These are phyloP conservation scores for Vitis labrusca DNA, from an alignment of 164 flowering plant species.

Conservation along the genomic window DNA sequence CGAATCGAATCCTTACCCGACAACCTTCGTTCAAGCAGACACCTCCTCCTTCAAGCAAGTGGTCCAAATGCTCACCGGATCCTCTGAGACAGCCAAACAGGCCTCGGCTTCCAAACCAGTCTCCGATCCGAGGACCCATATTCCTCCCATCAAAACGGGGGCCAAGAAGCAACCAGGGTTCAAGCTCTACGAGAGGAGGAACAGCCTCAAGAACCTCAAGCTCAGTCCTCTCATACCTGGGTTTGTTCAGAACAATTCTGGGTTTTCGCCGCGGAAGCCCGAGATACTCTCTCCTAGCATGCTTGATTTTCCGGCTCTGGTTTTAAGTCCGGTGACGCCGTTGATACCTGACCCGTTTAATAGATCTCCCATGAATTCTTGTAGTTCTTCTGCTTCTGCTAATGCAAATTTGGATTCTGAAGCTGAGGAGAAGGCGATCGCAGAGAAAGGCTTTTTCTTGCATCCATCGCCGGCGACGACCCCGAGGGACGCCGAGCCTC, in stretches of 20 bases:
- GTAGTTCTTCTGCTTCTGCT: not conserved
- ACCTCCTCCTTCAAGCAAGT: constrained; percentile 72
- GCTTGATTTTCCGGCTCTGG: constrained; percentile 63
- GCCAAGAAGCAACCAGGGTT: constrained; percentile 41
- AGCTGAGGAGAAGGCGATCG: constrained; percentile 59
- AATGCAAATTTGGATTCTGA: constrained; percentile 16
- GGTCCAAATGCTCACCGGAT: constrained; percentile 76
- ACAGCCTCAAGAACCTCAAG: constrained; percentile 51
- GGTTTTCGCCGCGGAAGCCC: constrained; percentile 45
- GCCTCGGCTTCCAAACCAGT: constrained; percentile 16
- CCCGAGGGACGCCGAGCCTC: constrained; percentile 58
- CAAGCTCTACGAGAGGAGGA: constrained; percentile 70
- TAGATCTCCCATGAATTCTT: constrained; percentile 23
- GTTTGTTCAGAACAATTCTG: constrained; percentile 18
- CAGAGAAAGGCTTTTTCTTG: constrained; percentile 55
- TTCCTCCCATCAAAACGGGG: constrained; percentile 50
- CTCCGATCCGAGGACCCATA: constrained; percentile 22
- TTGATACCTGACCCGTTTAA: constrained; percentile 63
- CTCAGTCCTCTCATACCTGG: constrained; percentile 55
- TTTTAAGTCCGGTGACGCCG: constrained; percentile 71
- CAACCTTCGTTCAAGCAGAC: constrained; percentile 79
- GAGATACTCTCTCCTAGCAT: constrained; percentile 64
- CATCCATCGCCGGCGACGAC: constrained; percentile 64
- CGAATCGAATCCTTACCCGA: constrained; percentile 64
- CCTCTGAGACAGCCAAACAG: constrained; percentile 48